Base-by-base conservation (phyloP, 108 stramenopile species). In the Pinguiococcus pyrenoidosus region DNA sequence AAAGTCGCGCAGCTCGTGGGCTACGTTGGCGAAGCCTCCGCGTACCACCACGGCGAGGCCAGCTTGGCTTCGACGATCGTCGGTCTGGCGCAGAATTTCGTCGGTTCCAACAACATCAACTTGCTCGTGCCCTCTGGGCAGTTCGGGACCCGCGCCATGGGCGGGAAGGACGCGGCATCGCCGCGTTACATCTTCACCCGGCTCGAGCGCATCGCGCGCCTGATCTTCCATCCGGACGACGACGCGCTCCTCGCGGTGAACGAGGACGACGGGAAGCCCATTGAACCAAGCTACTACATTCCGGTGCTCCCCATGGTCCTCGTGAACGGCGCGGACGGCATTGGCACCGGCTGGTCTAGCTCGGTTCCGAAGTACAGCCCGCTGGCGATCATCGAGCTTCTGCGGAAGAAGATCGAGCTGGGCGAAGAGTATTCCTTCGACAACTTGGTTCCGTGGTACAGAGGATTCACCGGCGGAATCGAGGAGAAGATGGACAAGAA, bases 101-200 rank as follows among this genome's bases (percentile, higher is more conserved):
- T 80, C 14, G 98, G 95, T 18, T 82, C 86, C 40, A 96, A 96
- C 75, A 99, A 99, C 63, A 68, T 99, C 48, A 92, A 93, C 56
- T 85, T 95, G 13, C 71, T 99, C 10, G 73, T 65, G 22, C 97
- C 97, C 8, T 73, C 74, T 40, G 97, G 97, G 42, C 97, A 99
- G 59, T 99, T 99, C 56, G 98, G 98, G 20, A 96, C 95, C 5
- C 72, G 95, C 18, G 67, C 83, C 13, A 82, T 88, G 85, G 89
- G 89, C 26, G 91, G 91, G 13, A 92, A 90, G 46, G 91, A 97
- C 61, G 73, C 81, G 9, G 92, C 98, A 0, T 86, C 83, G 27
- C 69, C 93, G 54, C 88, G 98, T 75, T 99, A 99, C 75, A 87
- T 99, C 56, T 99, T 96, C 73, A 96, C 98, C 12, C 80, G 79